A percentile compares a stretch with the other conserved stretches of the same genome.
Evolutionary conservation across 2,329 filamentous ascomycete species (phyloP).

Genomic region (Immersiporthe knoxdaviesiana): DNA sequence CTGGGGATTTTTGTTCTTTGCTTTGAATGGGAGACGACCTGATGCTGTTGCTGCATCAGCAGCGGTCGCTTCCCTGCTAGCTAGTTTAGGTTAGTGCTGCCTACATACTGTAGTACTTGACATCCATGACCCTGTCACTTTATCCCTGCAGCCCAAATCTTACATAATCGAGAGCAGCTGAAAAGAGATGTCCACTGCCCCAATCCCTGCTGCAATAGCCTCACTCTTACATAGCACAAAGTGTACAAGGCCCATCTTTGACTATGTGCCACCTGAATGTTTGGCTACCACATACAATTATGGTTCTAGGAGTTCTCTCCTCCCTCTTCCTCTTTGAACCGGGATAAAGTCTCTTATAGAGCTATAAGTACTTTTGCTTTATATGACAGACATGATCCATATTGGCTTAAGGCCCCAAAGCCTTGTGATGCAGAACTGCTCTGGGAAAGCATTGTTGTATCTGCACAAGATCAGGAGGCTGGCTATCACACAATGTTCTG

Average conservation of each 20-base stretch:
- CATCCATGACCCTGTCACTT: not conserved
- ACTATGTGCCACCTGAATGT: not conserved
- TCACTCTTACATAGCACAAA: too few species aligned
- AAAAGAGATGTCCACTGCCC: not conserved
- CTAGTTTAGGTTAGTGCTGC: not conserved
- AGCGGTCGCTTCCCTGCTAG: not conserved
- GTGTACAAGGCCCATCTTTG: not conserved
- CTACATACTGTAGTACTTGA: too few species aligned
- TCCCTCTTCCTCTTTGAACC: not conserved
- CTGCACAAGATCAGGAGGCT: not conserved
- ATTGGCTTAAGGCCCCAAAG: not conserved
- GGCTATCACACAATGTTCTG: not conserved
- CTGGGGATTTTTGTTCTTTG: slow-evolving; percentile 11
- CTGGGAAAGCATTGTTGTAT: not conserved
- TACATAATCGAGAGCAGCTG: not conserved
- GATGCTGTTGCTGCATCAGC: slow-evolving; percentile 3
- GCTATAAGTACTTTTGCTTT: not conserved
- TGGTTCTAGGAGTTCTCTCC: not conserved
- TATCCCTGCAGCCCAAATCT: not conserved
- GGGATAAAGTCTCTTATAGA: not conserved
- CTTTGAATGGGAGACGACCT: slow-evolving; percentile 18
- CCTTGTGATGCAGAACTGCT: not conserved
- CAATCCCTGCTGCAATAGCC: too few species aligned
- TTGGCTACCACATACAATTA: not conserved
- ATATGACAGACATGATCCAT: not conserved